Evolutionary conservation across 2,329 filamentous ascomycete species (phyloP), one percentile per base, ranked within the genome.

Genomic region (Alternaria longipes): DNA sequence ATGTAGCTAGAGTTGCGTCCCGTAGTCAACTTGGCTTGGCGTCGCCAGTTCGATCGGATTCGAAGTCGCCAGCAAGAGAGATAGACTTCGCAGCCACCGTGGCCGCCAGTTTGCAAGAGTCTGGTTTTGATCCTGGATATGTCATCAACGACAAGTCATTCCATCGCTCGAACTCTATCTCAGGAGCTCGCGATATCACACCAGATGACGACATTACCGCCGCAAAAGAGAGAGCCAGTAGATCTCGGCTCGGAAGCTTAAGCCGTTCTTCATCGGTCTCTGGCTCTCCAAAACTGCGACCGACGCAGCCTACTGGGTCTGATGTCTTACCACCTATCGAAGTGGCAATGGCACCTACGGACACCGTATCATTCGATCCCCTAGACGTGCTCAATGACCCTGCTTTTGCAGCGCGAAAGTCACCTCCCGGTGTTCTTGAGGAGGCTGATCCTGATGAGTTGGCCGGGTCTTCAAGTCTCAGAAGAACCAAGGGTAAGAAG

Each of bases 21-120:
- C 58, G 62, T 8, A 62, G 64, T 32, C 66, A 60, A 32, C 36
- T 64, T 16, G 61, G 60, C 22, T 60, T 60, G n/a, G 63, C 60
- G 9, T 67, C 71, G 32, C 74, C 76, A 24, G 64, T 70, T n/a
- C 68, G 71, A 49, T 64, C 65, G 20, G 65, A 68, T 47, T 63
- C 65, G 5, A 67, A 68, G 36, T 67, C 72, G 8, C 76, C 76
- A 18, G 63, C 72, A 22, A 69, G 71, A 52, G 80, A 83, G 49
- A 77, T 82, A 36, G 82, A 83, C 62, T 84, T 84, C 55, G 80
- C 82, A 24, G 82, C 81, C 5, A 81, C 81, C 5, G 69, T 84
- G 8, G 81, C 82, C 22, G 82, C 81, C 52, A 81, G 81, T 30
- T 67, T 84, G 14, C 75, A 80, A 58, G 78, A 81, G 52, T 82